Conservation (phyloP, 1,139 yeast genomes). For the Geotrichum carabidarum region DNA sequence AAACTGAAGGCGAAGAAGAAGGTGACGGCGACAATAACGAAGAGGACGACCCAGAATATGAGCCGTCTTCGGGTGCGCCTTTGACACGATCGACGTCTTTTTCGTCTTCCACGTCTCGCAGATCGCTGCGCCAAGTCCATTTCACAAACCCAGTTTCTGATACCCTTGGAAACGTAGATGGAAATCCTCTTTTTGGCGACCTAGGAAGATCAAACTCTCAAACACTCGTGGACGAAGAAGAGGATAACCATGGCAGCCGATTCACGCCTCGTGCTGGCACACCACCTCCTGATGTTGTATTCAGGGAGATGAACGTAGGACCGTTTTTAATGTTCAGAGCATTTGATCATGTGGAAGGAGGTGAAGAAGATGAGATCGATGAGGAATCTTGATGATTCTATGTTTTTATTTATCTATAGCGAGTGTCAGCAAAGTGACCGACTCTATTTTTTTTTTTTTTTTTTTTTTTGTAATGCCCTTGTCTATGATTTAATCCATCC, state of each 20-base stretch:
- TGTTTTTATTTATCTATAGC: not conserved
- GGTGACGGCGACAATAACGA: not conserved
- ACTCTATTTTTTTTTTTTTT: not conserved
- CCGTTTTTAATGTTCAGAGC: not conserved
- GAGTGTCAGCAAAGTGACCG: not conserved
- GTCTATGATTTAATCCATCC: constrained; percentile 11
- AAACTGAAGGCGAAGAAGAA: not conserved
- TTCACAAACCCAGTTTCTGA: constrained; percentile 8
- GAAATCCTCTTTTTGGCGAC: not conserved
- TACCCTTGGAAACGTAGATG: not conserved
- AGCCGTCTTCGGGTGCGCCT: not conserved
- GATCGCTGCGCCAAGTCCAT: constrained; percentile 14
- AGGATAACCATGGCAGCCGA: not conserved
- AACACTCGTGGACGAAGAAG: not conserved
- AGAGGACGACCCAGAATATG: not conserved
- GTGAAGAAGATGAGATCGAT: not conserved
- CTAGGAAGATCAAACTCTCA: not conserved
- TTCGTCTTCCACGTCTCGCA: constrained; percentile 9
- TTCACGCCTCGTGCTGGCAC: constrained; percentile 1
- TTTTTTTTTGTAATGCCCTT: not conserved
- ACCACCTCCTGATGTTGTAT: not conserved
- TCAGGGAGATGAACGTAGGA: not conserved
- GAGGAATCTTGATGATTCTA: not conserved
- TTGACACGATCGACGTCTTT: constrained; percentile 5
- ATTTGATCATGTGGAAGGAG: not conserved